Conservation (phyloP, 305 asterid genomes). For the Ilex paraguariensis region DNA sequence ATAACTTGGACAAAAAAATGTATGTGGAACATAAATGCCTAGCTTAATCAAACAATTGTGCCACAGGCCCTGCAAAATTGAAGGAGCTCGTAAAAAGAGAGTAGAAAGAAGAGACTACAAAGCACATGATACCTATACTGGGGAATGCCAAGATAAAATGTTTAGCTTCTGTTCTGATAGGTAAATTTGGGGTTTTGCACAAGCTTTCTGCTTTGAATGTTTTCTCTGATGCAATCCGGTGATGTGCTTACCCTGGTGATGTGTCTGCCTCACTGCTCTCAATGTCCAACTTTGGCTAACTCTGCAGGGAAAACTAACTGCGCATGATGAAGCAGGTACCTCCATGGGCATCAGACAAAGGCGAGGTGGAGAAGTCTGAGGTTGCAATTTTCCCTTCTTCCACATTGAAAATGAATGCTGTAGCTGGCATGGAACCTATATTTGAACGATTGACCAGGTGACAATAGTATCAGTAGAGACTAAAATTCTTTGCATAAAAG, state of each 20-base stretch:
- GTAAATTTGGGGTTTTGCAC: slow-evolving; percentile 16
- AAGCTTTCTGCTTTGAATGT: slow-evolving; percentile 28
- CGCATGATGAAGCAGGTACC: slow-evolving; percentile 16
- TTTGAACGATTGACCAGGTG: not conserved
- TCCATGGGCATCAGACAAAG: slow-evolving; percentile 14
- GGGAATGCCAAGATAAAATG: slow-evolving; percentile 68
- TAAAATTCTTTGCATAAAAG: not conserved
- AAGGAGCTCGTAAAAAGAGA: slow-evolving; percentile 2
- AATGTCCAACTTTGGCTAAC: slow-evolving; percentile 32
- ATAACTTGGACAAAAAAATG: too few relatives aligned
- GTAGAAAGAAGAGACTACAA: not conserved
- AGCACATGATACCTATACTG: slow-evolving; percentile 20
- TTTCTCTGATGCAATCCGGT: slow-evolving; percentile 25
- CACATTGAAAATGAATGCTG: slow-evolving; percentile 43
- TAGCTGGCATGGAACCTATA: slow-evolving; percentile 57
- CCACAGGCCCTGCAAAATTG: slow-evolving; percentile 41
- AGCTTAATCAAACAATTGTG: slow-evolving; percentile 13
- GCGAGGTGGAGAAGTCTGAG: slow-evolving; percentile 12
- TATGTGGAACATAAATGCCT: not conserved
- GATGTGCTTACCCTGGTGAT: slow-evolving; percentile 17
- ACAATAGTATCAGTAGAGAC: not conserved
- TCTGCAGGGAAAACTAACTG: slow-evolving; percentile 35
- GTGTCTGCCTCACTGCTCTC: slow-evolving; percentile 32
- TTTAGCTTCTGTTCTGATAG: slow-evolving; percentile 31
- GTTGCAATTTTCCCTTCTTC: slow-evolving; percentile 36